These are phyloP conservation scores for Corinectria fuckeliana DNA, from an alignment of 2,329 filamentous ascomycete genomes.

Conservation along the genomic window DNA sequence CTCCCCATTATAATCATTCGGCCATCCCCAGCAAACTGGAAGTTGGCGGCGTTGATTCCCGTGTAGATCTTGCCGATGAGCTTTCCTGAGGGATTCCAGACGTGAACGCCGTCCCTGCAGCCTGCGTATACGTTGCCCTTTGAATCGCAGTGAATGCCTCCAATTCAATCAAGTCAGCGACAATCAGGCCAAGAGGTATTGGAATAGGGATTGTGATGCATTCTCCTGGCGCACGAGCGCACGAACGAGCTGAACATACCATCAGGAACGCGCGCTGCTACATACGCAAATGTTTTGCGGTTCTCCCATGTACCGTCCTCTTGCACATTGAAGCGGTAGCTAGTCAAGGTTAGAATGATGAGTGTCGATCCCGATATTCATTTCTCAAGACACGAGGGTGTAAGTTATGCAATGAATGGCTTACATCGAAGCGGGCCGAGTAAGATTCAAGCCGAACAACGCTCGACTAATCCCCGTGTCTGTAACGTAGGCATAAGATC, in stretches of 20 bases:
- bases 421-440: constrained; percentile 51
- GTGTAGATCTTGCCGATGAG: constrained; percentile 64
- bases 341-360: background rate
- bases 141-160: constrained; percentile 61
- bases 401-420: background rate
- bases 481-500: constrained; percentile 60
- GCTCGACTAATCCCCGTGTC: constrained; percentile 57
- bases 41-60: constrained; percentile 52
- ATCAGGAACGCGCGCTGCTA: constrained; percentile 61
- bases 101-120: constrained; percentile 56
- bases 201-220: background rate
- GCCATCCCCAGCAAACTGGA: constrained; percentile 51
- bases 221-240: background rate
- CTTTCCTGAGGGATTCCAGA: constrained; percentile 55
- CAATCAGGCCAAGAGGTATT: background rate
- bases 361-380: background rate
- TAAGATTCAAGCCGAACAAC: constrained; percentile 49
- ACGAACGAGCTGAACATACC: constrained; percentile 43
- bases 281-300: constrained; percentile 63
- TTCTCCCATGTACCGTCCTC: constrained; percentile 55
- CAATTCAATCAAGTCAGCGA: background rate
- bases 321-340: constrained; percentile 47
- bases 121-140: constrained; percentile 62
- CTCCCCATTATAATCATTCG: constrained; percentile 45
- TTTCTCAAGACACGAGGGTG: too few relatives aligned